These are phyloP conservation scores for Trichoderma harzianum DNA, from an alignment of 2,329 filamentous ascomycete genomes.

Conservation along the genomic window DNA sequence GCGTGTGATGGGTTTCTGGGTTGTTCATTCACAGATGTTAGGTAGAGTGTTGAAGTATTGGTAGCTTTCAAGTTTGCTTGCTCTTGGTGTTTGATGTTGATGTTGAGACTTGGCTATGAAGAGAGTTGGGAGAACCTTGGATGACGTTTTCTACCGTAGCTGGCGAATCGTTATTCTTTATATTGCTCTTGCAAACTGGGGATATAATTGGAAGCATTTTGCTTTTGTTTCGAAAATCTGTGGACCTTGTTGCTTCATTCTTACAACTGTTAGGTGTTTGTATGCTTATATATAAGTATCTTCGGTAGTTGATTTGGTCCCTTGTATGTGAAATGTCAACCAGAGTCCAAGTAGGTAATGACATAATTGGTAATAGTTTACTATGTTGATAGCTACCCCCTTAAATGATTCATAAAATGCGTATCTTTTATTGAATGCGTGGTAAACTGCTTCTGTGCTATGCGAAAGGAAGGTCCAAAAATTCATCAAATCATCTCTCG, in stretches of 20 bases:
- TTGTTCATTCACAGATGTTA: too few species aligned
- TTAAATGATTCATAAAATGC: not conserved
- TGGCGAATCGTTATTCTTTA: not conserved
- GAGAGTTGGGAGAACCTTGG: not conserved
- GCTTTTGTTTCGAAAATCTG: not conserved
- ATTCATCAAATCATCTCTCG: not conserved
- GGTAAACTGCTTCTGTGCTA: not conserved
- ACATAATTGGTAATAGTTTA: not conserved
- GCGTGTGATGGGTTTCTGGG: constrained; percentile 16
- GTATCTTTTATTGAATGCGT: not conserved
- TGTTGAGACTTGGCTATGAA: not conserved
- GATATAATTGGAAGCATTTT: not conserved
- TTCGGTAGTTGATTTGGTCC: not conserved
- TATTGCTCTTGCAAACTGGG: not conserved
- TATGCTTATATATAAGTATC: too few species aligned
- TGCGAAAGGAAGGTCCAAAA: not conserved
- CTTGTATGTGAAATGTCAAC: not conserved
- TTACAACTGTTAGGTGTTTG: not conserved
- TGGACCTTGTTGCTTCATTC: not conserved
- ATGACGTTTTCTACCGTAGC: rapidly evolving
- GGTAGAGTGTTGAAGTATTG: not conserved
- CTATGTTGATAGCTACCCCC: not conserved
- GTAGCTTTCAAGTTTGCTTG: not conserved
- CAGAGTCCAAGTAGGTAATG: not conserved
- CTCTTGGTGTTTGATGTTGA: not conserved